Evolutionary conservation across 2,329 filamentous ascomycete genomes (phyloP).

Genomic region (Pleoardoris graminearum): DNA sequence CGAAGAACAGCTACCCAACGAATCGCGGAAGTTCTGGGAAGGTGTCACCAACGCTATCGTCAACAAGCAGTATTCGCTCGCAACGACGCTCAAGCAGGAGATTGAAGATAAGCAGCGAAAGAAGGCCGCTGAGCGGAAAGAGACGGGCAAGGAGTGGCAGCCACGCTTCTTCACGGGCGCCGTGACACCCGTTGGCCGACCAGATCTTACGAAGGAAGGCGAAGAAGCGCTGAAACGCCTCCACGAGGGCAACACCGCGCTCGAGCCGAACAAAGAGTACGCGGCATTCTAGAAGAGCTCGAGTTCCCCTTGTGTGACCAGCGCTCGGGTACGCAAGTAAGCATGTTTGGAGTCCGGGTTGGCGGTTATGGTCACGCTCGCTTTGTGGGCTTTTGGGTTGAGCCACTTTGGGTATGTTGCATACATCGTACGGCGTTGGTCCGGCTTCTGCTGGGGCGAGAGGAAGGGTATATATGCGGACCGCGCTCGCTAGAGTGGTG

Average conservation of each 20-base stretch:
- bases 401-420: neutral
- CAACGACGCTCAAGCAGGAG: constrained; percentile 85
- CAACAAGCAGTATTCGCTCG: constrained; percentile 78
- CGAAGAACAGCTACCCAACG: constrained; percentile 81
- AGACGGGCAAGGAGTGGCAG: constrained; percentile 69
- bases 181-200: constrained; percentile 63
- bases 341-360: constrained; percentile 9
- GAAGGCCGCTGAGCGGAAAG: constrained; percentile 79
- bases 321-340: neutral
- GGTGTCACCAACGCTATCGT: constrained; percentile 84
- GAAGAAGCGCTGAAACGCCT: constrained; percentile 59
- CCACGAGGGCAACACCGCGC: constrained; percentile 55
- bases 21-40: constrained; percentile 86
- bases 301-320: neutral
- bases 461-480: neutral
- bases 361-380: constrained; percentile 4
- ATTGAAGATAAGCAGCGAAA: constrained; percentile 88
- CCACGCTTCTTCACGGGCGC: constrained; percentile 82
- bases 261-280: constrained; percentile 52
- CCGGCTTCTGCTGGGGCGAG: neutral
- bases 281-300: constrained; percentile 37
- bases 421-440: constrained; percentile 10
- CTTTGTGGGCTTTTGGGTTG: constrained; percentile 2
- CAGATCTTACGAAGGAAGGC: constrained; percentile 67
- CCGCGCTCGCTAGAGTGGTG: constrained; percentile 1